Conservation (phyloP, 768 basidiomycete genomes). For the Pulveroboletus sp. region DNA sequence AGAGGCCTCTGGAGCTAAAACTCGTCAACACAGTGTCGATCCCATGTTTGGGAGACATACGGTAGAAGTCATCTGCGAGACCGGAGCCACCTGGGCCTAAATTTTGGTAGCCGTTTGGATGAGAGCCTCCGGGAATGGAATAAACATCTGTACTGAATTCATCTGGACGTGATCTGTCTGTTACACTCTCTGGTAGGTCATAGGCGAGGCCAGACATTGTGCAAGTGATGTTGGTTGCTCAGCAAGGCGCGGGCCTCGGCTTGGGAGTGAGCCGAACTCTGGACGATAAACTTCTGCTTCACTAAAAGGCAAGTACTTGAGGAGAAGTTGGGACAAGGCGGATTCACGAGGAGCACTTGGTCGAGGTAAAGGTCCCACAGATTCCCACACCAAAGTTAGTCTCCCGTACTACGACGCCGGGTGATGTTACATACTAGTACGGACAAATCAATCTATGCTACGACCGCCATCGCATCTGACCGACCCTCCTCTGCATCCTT, state of each 20-base stretch:
- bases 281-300: not conserved
- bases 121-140: not conserved
- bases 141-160: constrained; percentile 4
- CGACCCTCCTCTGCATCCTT: constrained; percentile 1
- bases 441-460: constrained; percentile 9
- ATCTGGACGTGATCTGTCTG: constrained; percentile 6
- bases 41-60: constrained; percentile 16
- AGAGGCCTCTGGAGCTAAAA: constrained; percentile 13
- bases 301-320: not conserved
- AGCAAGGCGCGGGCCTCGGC: not conserved
- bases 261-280: not conserved
- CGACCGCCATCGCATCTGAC: constrained; percentile 17
- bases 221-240: not conserved
- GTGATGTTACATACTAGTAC: not conserved
- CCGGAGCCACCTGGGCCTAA: constrained; percentile 1
- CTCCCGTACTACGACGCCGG: no score
- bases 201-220: constrained; percentile 32
- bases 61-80: constrained; percentile 18
- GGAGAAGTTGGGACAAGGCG: not conserved
- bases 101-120: constrained; percentile 8
- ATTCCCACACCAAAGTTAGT: constrained; percentile 16
- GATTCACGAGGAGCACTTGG: not conserved
- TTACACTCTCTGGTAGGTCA: constrained; percentile 20
- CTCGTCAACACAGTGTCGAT: constrained; percentile 6
- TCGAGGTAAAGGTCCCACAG: not conserved